Evolutionary conservation across 2,329 filamentous ascomycete species (phyloP).

Genomic region (Scleromitrula shiraiana): DNA sequence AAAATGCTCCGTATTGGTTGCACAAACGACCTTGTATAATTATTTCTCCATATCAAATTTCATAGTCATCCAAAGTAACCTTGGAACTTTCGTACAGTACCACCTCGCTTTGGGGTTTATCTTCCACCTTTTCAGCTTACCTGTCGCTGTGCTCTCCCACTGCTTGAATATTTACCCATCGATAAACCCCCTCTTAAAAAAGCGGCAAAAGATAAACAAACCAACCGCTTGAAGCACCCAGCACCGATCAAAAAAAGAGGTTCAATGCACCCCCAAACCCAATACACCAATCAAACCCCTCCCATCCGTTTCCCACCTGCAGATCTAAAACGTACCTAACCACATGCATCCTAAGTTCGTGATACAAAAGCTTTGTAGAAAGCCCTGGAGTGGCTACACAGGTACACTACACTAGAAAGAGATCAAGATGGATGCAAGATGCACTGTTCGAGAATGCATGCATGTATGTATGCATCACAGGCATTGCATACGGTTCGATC

Average conservation of each 20-base stretch:
- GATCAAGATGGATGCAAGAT: not conserved
- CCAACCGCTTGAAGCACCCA: too few relatives aligned
- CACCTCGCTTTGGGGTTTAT: too few relatives aligned
- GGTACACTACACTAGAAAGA: not conserved
- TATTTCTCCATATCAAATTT: not conserved
- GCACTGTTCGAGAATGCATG: too few relatives aligned
- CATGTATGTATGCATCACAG: too few relatives aligned
- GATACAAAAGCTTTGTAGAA: not conserved
- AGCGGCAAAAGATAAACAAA: too few relatives aligned
- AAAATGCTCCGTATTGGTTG: not conserved
- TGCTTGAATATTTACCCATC: too few relatives aligned
- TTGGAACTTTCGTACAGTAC: too few relatives aligned
- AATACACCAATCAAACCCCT: not conserved
- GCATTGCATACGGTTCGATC: constrained; percentile 2
- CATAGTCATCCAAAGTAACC: too few relatives aligned
- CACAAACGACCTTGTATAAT: not conserved
- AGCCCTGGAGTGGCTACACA: not conserved
- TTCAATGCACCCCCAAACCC: not conserved
- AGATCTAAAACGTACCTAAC: not conserved
- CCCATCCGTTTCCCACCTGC: not conserved
- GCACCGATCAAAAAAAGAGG: not conserved
- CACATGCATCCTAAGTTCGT: not conserved
- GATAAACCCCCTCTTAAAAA: too few relatives aligned
- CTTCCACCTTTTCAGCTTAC: too few relatives aligned
- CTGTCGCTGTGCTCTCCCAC: too few relatives aligned